Evolutionary conservation across 2,329 filamentous ascomycete species (phyloP).

Genomic region (Talaromyces albobiverticillius): DNA sequence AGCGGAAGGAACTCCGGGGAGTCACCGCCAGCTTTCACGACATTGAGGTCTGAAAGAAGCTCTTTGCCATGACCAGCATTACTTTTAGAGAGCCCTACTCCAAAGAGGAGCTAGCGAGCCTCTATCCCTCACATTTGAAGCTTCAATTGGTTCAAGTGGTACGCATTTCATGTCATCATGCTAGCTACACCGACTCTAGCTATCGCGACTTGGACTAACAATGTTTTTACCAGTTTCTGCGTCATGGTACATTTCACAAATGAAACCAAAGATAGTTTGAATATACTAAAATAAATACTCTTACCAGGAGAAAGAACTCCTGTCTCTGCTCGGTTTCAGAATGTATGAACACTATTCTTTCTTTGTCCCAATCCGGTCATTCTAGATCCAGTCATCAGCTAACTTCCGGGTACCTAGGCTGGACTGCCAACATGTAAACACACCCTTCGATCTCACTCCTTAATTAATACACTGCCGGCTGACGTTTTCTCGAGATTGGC

Average conservation of each 20-base stretch:
- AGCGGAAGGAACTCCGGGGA: not conserved
- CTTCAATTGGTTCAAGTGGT: slow-evolving; percentile 87
- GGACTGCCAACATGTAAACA: slow-evolving; percentile 48
- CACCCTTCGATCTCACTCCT: slow-evolving; percentile 1
- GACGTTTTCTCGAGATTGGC: slow-evolving; percentile 62
- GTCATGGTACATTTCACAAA: slow-evolving; percentile 56
- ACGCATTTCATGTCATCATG: slow-evolving; percentile 25
- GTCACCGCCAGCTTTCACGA: not conserved
- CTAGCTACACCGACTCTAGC: not conserved
- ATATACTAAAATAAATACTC: slow-evolving; percentile 7
- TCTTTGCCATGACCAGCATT: slow-evolving; percentile 68
- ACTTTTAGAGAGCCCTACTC: slow-evolving; percentile 73
- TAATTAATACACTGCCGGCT: slow-evolving; percentile 9
- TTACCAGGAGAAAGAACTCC: slow-evolving; percentile 68
- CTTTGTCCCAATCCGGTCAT: not conserved
- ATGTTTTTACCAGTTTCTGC: slow-evolving; percentile 54
- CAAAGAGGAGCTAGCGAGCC: slow-evolving; percentile 70
- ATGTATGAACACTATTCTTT: slow-evolving; percentile 44
- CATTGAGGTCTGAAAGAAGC: too few relatives aligned
- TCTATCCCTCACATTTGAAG: slow-evolving; percentile 78
- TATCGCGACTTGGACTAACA: not conserved
- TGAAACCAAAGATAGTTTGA: slow-evolving; percentile 10
- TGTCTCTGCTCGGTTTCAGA: slow-evolving; percentile 82
- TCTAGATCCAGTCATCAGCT: not conserved
- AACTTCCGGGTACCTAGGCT: slow-evolving; percentile 35